A percentile compares a stretch with the other conserved stretches of the same genome.
Evolutionary conservation across 257 asterid genomes (phyloP).

Genomic region (Avicennia marina): DNA sequence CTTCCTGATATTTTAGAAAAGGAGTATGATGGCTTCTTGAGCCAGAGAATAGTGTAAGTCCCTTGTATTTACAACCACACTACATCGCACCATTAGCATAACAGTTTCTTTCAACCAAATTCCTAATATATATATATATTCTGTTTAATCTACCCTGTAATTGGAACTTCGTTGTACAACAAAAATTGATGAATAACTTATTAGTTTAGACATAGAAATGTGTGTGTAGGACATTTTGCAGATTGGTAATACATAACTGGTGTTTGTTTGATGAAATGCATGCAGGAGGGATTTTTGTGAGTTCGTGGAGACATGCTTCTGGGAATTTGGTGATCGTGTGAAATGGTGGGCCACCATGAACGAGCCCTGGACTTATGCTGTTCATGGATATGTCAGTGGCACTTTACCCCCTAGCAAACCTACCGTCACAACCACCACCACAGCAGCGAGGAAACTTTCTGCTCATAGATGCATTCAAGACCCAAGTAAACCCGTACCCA

Average conservation of each 20-base stretch:
- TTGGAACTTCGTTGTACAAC: no score
- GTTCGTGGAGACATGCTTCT: constrained; percentile 29
- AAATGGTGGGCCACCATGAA: constrained; percentile 33
- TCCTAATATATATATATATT: no score
- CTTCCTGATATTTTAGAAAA: constrained; percentile 11
- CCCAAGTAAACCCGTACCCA: no score
- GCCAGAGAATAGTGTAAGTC: neutral
- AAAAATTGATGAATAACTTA: no score
- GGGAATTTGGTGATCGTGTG: constrained; percentile 38
- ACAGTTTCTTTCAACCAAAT: neutral
- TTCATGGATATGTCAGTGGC: constrained; percentile 8
- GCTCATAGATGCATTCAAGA: no score
- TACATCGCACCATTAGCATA: no score
- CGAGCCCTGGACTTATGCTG: constrained; percentile 26
- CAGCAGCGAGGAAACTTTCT: no score
- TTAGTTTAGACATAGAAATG: neutral
- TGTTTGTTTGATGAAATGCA: no score
- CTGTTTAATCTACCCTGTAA: no score
- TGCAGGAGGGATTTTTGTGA: constrained; percentile 27
- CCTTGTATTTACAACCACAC: no score
- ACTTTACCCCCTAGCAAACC: constrained; percentile 9
- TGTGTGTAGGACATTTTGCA: neutral
- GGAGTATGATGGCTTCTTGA: constrained; percentile 25
- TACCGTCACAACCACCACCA: no score
- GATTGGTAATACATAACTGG: no score